These are phyloP conservation scores for Hemerocallis citrina DNA, from an alignment of 106 monocot genomes.

Conservation along the genomic window DNA sequence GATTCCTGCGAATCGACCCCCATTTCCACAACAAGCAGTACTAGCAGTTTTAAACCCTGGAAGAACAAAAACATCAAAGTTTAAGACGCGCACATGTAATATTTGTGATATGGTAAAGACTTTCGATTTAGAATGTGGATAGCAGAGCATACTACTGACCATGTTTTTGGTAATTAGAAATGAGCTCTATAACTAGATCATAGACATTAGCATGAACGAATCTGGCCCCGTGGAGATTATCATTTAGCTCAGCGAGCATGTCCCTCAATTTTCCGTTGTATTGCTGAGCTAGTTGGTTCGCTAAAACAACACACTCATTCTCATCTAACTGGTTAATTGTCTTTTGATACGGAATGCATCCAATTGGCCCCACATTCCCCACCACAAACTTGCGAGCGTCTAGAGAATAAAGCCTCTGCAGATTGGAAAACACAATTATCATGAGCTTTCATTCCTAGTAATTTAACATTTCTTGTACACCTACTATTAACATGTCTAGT, in stretches of 20 bases:
- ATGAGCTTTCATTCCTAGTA: too few species aligned
- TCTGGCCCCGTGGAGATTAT: constrained; percentile 58
- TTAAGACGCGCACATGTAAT: background rate
- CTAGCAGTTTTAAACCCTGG: constrained; percentile 66
- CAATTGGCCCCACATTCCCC: constrained; percentile 77
- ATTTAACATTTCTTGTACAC: too few species aligned
- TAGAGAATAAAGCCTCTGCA: constrained; percentile 60
- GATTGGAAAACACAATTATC: background rate
- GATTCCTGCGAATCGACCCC: constrained; percentile 58
- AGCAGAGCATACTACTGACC: constrained; percentile 22
- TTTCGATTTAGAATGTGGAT: too few species aligned
- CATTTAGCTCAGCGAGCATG: constrained; percentile 50
- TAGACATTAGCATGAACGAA: constrained; percentile 83
- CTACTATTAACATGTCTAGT: background rate
- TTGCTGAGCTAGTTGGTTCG: constrained; percentile 48
- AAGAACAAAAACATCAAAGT: too few species aligned
- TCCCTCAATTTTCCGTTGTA: constrained; percentile 56
- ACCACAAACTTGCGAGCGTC: constrained; percentile 81
- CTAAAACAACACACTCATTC: constrained; percentile 54
- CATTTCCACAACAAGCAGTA: constrained; percentile 66
- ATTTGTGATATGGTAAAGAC: background rate
- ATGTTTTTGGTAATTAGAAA: constrained; percentile 49
- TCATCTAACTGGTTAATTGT: constrained; percentile 42
- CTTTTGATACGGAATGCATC: constrained; percentile 92
- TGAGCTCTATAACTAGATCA: constrained; percentile 64